Evolutionary conservation across 345 rosid genomes (phyloP).

Genomic region (Bruguiera sexangula): DNA sequence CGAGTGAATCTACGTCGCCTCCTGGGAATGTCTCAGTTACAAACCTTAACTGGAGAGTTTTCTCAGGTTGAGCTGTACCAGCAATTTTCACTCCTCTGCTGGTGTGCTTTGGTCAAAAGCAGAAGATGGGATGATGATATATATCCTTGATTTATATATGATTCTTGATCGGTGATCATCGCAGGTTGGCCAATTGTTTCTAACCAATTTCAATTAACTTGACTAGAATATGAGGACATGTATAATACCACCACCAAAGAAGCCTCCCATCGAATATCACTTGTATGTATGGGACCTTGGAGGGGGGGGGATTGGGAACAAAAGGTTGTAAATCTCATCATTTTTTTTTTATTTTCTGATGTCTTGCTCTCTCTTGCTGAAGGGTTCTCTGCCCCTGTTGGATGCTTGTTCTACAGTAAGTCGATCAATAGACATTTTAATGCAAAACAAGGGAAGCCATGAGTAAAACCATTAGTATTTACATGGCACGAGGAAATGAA

Average conservation of each 20-base stretch:
- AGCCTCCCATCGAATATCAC: slow-evolving; percentile 10
- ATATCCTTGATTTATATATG: slow-evolving; percentile 1
- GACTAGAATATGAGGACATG: slow-evolving; percentile 27
- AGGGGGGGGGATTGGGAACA: slow-evolving; percentile 5
- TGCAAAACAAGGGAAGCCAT: too few species aligned
- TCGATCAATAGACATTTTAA: neutral
- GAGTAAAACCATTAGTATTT: neutral
- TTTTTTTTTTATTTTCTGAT: neutral
- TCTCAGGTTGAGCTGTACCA: slow-evolving; percentile 12
- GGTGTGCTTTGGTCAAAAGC: slow-evolving; percentile 16
- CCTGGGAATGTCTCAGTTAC: slow-evolving; percentile 7
- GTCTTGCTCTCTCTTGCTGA: slow-evolving; percentile 2
- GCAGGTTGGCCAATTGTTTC: slow-evolving; percentile 22
- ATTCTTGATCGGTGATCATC: slow-evolving; percentile 5
- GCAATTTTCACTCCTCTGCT: slow-evolving; percentile 42
- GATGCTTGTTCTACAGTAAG: slow-evolving; percentile 4
- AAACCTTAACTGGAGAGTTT: neutral
- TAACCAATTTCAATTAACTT: slow-evolving; percentile 33
- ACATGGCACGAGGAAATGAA: too few species aligned
- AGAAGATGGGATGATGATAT: slow-evolving; percentile 10
- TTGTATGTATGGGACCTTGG: slow-evolving; percentile 37
- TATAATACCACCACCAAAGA: slow-evolving; percentile 25
- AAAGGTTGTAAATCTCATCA: slow-evolving; percentile 28
- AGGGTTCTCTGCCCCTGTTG: slow-evolving; percentile 1
- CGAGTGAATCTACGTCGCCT: slow-evolving; percentile 42